Base-by-base conservation (phyloP, 163 green algal genomes). In the Volvox carteri region DNA sequence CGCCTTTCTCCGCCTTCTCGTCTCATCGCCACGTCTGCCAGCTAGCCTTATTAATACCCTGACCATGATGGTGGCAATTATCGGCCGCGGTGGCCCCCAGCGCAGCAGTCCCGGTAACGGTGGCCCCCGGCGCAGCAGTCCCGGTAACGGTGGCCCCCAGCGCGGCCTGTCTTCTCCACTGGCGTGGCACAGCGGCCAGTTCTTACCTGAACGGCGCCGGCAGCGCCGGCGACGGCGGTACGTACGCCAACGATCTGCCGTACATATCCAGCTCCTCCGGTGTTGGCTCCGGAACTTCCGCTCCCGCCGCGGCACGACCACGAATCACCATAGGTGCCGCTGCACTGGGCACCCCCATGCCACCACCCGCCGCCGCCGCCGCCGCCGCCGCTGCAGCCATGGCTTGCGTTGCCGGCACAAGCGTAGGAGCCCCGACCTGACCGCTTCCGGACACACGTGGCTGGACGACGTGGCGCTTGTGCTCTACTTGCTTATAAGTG, bases 161-260 rank as follows among this genome's bases (percentile, higher is more conserved):
- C n/a, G n/a, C n/a, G n/a, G n/a, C n/a, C 50, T 60, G 50, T 60
- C 50, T 60, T 60, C 50, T 60, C 16, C 50, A 60, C 50, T 60
- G 50, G 12, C 50, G 12, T 58, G 12, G 12, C 12, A 12, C 12
- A 58, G 16, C 50, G 12, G 50, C 16, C 50, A 23, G 18, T 72
- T 35, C 30, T 4, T 30, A 98, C 67, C 95, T 92, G 91, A 97
- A 97, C 23, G 92, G 93, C 11, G 96, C 94, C 21, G 96, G 96
- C 88, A 97, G 92, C 7, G 92, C 92, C 0, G 95, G 95, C 0
- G 92, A 95, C 21, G 93, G 85, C 11, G 96, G 96, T 85, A 96
- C 88, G 90, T 96, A 98, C 1, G 96, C 96, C 78, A 98, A 91
- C 1, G 93, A 97, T 48, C 96, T 94, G 39, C 93, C 93, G 78